Evolutionary conservation across 306 rosid species (phyloP), one percentile per base, ranked within the genome.

Genomic region (Mimosa pudica): DNA sequence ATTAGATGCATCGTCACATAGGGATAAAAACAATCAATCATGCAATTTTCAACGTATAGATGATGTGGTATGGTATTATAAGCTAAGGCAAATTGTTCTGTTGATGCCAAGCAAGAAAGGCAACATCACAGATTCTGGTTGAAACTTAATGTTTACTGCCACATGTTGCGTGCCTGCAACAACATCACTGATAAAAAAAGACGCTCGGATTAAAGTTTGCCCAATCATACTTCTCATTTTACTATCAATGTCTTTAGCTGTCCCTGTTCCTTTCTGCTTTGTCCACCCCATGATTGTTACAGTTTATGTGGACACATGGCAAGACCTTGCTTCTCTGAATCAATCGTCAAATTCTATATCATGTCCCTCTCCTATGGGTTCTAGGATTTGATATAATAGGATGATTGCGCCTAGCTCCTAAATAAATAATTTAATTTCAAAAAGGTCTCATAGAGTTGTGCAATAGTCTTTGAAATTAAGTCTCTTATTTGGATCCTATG

Each of bases 221-320:
- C 81, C 77, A 76, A 80, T 60, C 73, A 77, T 45, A 77, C 20
- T 13, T 55, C 62, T 68, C 18, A 16, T 46, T 58, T 20, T 42
- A 8, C 46, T 17, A 0, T 71, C 13, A 30, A 1, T 60, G 44
- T 41, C 71, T 16, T 67, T 48, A 66, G 48, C 35, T 60, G 86
- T 83, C 72, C 57, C 13, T 61, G 77, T 62, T 54, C 46, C 60
- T 66, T 60, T 82, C n/a, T 73, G 64, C 55, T 69, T 64, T 83
- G 80, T 57, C 38, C 77, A 36, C 16, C 73, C 60, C 80, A 33
- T 67, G 24, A 67, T 58, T 74, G 80, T 42, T 57, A 36, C 14
- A 12, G 86, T 83, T 55, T 78, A 58, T 9, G 52, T 12, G 52
- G 61, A 79, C 80, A 78, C 33, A 4, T 73, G 48, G 48, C 38